These are phyloP conservation scores for Leccinum pachyderme DNA, from an alignment of 1,284 basidiomycete species.

Conservation along the genomic window DNA sequence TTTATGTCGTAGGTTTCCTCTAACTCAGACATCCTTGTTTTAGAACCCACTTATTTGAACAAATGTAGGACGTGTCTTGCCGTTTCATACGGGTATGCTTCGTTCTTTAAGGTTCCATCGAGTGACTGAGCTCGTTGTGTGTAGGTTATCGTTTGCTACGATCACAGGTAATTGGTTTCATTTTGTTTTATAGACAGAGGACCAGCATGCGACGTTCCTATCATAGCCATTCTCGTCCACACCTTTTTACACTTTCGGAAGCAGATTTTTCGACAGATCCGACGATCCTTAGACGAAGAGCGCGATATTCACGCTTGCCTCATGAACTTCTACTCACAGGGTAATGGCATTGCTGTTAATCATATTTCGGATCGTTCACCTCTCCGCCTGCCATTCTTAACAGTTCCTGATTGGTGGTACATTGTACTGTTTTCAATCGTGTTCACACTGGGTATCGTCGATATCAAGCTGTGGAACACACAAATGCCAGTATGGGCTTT, in stretches of 20 bases:
- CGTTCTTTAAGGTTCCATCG: not conserved
- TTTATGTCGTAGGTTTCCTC: conserved; percentile 48
- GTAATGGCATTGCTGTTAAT: conserved; percentile 51
- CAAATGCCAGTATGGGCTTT: conserved; percentile 56
- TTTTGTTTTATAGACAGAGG: not conserved
- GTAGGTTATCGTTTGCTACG: conserved; percentile 52
- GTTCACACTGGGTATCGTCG: conserved; percentile 56
- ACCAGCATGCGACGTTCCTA: not conserved
- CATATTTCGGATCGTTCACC: conserved; percentile 18
- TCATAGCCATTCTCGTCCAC: conserved; percentile 58
- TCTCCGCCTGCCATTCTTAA: not conserved
- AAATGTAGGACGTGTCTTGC: conserved; percentile 46
- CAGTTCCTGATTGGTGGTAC: conserved; percentile 36
- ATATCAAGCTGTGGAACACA: conserved; percentile 57
- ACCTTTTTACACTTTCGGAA: conserved; percentile 70
- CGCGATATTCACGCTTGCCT: conserved; percentile 75
- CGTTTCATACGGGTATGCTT: conserved; percentile 43
- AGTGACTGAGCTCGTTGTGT: not conserved
- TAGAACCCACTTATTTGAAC: not conserved
- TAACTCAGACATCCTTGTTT: not conserved
- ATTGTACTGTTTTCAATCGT: conserved; percentile 34
- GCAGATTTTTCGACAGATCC: conserved; percentile 53
- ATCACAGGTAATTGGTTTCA: conserved; percentile 41
- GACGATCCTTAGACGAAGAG: conserved; percentile 56
- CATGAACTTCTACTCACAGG: conserved; percentile 70